Evolutionary conservation across 805 yeast genomes (phyloP), one percentile per base, ranked within the genome.

Genomic region (Candida coquimbonensis): DNA sequence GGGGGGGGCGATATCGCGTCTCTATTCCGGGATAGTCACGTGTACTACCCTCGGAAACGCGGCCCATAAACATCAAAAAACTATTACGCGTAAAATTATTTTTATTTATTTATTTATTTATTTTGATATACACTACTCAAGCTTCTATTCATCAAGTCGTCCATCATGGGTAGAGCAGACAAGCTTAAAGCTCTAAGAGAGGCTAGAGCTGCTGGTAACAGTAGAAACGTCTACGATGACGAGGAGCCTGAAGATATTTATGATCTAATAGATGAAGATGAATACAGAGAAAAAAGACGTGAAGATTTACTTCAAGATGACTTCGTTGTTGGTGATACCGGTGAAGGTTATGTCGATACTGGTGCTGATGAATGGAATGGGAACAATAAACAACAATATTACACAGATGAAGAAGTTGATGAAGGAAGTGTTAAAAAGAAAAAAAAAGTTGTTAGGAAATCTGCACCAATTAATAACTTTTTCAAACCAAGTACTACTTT

Each of bases 281-380:
- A 82, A 34, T 91, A 79, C 64, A 72, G 91, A 53, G 76, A 76
- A 54, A 85, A 80, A 60, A 87, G 86, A 61, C 78, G 95, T 55
- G 79, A 84, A 48, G 87, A 89, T 48, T 70, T 93, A 40, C 72
- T 88, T 63, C 82, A 85, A 50, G 96, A 91, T 58, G 96, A 91
- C 62, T 91, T 91, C 61, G 93, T 91, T 34, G 95, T 88, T 3
- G 96, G 89, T 61, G 98, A 91, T 62, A 81, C 85, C 53, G 96
- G 96, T 29, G 84, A 83, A 52, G 98, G 97, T 0, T 91, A 91
- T 59, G 90, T 88, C 1, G 98, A 93, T 56, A 85, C 85, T 38
- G 99, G 99, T 47, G 86, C 75, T 8, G 95, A 91, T 56, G 96
- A 88, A 49, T 88, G 95, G 90, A 95, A 81, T 48, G 73, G 69